Evolutionary conservation across 495 filamentous ascomycete species (phyloP), one percentile per base, ranked within the genome.

Genomic region (Penicilliopsis zonata): DNA sequence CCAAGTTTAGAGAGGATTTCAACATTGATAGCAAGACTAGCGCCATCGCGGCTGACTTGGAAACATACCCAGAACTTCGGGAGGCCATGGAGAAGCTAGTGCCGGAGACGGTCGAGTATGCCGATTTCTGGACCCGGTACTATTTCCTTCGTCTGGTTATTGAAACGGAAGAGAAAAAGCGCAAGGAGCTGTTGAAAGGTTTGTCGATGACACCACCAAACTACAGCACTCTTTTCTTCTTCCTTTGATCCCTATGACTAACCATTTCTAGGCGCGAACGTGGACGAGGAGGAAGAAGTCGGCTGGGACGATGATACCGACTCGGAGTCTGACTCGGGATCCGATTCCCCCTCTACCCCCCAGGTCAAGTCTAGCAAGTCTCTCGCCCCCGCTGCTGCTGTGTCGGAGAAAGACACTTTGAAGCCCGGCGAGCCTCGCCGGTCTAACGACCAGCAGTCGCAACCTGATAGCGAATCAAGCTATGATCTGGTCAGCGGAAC

Each of bases 71-170:
- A 14, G 90, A 96, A 57, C 64, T 99, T 38, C 70, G 90, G 37
- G 55, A 70, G 24, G 86, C 87, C 3, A 96, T 95, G 90, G 92
- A 94, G 69, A 87, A 81, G 61, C 67, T 94, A 31, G 92, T 96
- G 13, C 92, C 90, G 12, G 86, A 86, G 57, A 70, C 70, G 41
- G 85, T 94, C 9, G 70, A 86, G 18, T 99, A 99, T 51, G 70
- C 60, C 9, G 73, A 78, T 28, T 99, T 96, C 53, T 99, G 92
- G 92, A 78, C 70, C 42, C 70, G 90, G 22, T 99, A 99, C 52
- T 96, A 95, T 44, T 99, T 95, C 65, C 62, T 96, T 38, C 66
- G 92, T 43, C 78, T 92, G 41, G 85, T 92, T 14, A 79, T 99
- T 39, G 90, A 96, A 61, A 86, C 78, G n/a, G 86, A 94, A 35